Evolutionary conservation across 2,329 filamentous ascomycete genomes (phyloP), one percentile per base, ranked within the genome.

Genomic region (Botryotinia globosa): DNA sequence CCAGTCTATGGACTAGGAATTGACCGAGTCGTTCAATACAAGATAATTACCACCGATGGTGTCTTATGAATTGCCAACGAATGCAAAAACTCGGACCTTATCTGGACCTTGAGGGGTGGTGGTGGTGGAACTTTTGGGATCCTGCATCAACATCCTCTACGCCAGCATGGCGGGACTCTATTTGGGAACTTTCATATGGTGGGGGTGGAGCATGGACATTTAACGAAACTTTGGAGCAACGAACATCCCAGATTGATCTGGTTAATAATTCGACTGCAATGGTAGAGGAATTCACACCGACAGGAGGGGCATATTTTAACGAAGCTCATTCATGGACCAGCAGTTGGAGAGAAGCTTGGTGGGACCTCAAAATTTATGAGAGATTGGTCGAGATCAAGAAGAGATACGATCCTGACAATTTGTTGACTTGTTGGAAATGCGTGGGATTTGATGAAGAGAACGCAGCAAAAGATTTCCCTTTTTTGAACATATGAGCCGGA

Each of bases 61-160:
- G 75, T 79, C 7, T 81, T 84, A 34, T 78, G 86, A 5, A 83
- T 84, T 58, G 84, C 82, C 39, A 83, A 81, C n/a, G 78, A 79
- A 44, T 81, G 79, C 32, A 74, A 81, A 54, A 83, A 87, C 72
- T 45, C 81, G 1, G 85, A 87, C 67, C 79, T 87, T 5, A 87
- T 83, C 80, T 86, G 84, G 84, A 85, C 85, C 3, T 80, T 87
- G 44, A 80, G 83, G 22, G 85, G 85, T 34, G 85, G 83, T 18
- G 85, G 84, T 39, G 81, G 81, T 22, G 83, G 81, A 66, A 85
- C 83, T 4, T 86, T 82, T 72, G 85, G 84, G 51, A 58, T 9
- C 42, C 58, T 32, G 66, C 72, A n/a, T 75, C 75, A 8, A 76
- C 75, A n/a, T 76, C 75, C 12, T 64, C 75, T 32, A 73, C 72